Base-by-base conservation (phyloP, 148 eudicot genomes). In the Diospyros lotus region DNA sequence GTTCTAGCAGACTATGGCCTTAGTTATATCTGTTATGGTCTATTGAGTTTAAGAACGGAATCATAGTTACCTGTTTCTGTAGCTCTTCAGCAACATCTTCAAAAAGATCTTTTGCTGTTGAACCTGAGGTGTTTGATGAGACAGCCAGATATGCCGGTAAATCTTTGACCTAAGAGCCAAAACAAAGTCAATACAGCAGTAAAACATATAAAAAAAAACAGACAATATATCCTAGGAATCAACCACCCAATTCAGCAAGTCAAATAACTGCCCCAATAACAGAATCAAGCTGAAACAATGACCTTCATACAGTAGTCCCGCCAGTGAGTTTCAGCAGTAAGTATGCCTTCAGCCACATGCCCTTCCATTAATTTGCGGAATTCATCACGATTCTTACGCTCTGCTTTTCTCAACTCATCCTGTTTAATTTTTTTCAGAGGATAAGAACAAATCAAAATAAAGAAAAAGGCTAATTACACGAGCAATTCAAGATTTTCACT, bases 31-130 rank as follows among this genome's bases (percentile, higher is more conserved):
- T 11, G 28, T 52, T 6, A 56, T 69, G 3, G 11, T 52, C 39
- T 38, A 28, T 40, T 51, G 54, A 40, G 45, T 58, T 53, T 5
- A 50, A 46, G 60, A 39, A 70, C 10, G 0, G 38, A 75, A 38
- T 64, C 41, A 50, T 18, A 54, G 40, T 64, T 39, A 89, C 99
- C 97, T 88, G 89, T 80, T 91, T 96, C 79, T 84, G 90, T 50
- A 93, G 89, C 86, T 96, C 99, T 81, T 96, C 99, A 41, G 80
- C 78, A 64, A 96, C 91, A 82, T 96, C 99, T 82, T 89, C 95
- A 83, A 96, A 96, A 81, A 96, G 73, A 71, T 93, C 99, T 84
- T 96, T 91, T 44, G 97, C 86, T 51, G 97, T 89, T 55, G 93
- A 86, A 40, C 99, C 99, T 39, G 94, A 84, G 54, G 85, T 86